Percentiles rank a stretch among this genome's conserved stretches.
Conservation (phyloP, 805 yeast species). For the Blastobotrys robertii region DNA sequence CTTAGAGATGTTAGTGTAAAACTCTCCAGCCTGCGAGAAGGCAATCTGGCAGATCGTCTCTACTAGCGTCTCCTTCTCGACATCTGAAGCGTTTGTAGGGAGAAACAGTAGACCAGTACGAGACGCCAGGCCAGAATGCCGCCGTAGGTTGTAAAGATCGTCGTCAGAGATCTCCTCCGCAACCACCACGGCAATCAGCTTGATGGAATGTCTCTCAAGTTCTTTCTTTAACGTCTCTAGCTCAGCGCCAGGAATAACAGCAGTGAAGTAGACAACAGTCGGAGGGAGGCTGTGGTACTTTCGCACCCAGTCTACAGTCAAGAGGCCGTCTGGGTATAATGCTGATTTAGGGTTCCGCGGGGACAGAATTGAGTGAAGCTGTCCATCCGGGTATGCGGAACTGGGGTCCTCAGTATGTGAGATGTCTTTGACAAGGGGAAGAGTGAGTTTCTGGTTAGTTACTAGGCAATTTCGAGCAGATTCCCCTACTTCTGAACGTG, state of each 20-base stretch:
- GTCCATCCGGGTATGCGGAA: conserved; percentile 8
- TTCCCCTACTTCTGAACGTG: too few species aligned
- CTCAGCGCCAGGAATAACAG: neutral
- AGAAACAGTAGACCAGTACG: conserved; percentile 37
- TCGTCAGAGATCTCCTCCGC: conserved; percentile 17
- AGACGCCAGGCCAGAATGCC: conserved; percentile 35
- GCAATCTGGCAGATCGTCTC: conserved; percentile 30
- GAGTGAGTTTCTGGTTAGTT: conserved; percentile 2
- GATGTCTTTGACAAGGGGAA: conserved; percentile 1
- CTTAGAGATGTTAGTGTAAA: conserved; percentile 34
- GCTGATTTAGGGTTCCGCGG: conserved; percentile 36
- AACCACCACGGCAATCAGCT: conserved; percentile 15
- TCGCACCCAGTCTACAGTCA: conserved; percentile 42
- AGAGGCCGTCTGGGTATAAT: conserved; percentile 33
- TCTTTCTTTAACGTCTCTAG: conserved; percentile 15
- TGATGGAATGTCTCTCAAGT: conserved; percentile 9
- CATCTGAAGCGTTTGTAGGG: conserved; percentile 30
- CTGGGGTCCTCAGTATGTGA: conserved; percentile 3
- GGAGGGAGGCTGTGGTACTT: conserved; percentile 44
- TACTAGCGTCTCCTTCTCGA: conserved; percentile 34
- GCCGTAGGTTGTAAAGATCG: conserved; percentile 31
- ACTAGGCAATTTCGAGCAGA: neutral
- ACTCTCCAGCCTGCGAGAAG: conserved; percentile 36
- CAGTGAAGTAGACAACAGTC: conserved; percentile 10
- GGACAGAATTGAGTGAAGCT: conserved; percentile 29